These are phyloP conservation scores for Calonectria naviculata DNA, from an alignment of 2,329 filamentous ascomycete genomes.

Conservation along the genomic window DNA sequence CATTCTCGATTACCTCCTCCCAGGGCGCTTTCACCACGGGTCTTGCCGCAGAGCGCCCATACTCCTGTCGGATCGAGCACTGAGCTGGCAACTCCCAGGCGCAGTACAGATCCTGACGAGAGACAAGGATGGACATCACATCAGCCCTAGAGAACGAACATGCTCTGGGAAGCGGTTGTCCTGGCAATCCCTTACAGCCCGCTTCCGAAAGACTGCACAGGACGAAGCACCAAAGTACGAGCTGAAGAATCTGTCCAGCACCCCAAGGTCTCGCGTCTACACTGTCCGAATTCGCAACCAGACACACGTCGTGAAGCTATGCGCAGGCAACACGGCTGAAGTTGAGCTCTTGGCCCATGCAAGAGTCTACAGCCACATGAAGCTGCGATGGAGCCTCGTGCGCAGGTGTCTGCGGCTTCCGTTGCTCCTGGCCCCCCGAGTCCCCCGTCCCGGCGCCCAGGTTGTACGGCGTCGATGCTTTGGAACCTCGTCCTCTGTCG, in stretches of 20 bases:
- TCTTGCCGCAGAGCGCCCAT: neutral
- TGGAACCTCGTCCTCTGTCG: neutral
- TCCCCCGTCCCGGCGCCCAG: constrained; percentile 3
- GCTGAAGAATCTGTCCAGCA: neutral
- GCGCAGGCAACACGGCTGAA: neutral
- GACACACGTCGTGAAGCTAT: constrained; percentile 14
- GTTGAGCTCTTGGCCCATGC: constrained; percentile 10
- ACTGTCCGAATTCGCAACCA: neutral
- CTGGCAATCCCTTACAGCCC: neutral
- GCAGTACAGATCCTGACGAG: neutral
- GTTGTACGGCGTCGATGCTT: neutral
- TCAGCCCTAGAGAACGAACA: neutral
- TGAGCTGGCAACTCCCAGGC: neutral
- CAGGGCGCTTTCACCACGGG: neutral
- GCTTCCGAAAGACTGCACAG: neutral
- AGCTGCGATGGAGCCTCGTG: neutral
- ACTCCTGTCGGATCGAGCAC: neutral
- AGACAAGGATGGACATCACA: neutral
- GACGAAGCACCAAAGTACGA: neutral
- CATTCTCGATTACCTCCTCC: neutral
- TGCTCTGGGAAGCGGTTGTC: too few species aligned
- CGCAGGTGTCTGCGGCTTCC: neutral
- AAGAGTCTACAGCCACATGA: neutral
- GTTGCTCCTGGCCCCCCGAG: neutral
- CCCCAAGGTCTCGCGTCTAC: neutral